Evolutionary conservation across 805 yeast genomes (phyloP), one percentile per base, ranked within the genome.

Genomic region (Tetrapisispora pingtungensis): DNA sequence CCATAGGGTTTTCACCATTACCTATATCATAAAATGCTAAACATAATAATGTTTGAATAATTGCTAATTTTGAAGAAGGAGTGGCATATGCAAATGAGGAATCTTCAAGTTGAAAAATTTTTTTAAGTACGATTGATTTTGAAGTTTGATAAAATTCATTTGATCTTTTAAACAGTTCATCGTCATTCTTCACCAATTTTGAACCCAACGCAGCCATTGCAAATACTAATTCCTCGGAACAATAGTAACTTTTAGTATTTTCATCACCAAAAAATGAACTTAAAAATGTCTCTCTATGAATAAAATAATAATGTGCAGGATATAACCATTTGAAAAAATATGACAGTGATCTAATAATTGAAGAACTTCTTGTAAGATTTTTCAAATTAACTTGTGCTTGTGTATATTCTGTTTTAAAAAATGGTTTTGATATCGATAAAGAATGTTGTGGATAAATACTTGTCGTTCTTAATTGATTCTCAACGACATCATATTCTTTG

Each of bases 1-100:
- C 80, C 46, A 73, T 66, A 8, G 78, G 71, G 52, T 74, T 75
- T 42, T 70, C 65, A 2, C 81, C 81, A 44, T 67, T 68, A 47
- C 78, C 76, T 22, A 78, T 72, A 52, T 77, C 82, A 55, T 75
- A 77, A 46, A 75, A 70, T 10, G 81, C 78, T 13, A 78, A 59
- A 20, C 77, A 59, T 18, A 77, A 57, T 46, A 72, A 69, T 27
- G 79, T 68, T 56, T 78, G 83, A 31, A 78, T 57, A 1, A 77
- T 66, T 0, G 81, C 70, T 31, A 78, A 68, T 19, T 74, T 68
- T 0, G 71, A 66, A 15, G 69, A 68, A 34, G 73, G 54, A 2
- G 61, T 56, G 0, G 61, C 48, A 33, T 54, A 59, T 7, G 54
- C 52, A 10, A 57, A 42, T 4, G 45, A 37, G 14, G 45, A 37